Conservation (phyloP, 805 yeast species). For the Zygosaccharomyces kombuchaensis region DNA sequence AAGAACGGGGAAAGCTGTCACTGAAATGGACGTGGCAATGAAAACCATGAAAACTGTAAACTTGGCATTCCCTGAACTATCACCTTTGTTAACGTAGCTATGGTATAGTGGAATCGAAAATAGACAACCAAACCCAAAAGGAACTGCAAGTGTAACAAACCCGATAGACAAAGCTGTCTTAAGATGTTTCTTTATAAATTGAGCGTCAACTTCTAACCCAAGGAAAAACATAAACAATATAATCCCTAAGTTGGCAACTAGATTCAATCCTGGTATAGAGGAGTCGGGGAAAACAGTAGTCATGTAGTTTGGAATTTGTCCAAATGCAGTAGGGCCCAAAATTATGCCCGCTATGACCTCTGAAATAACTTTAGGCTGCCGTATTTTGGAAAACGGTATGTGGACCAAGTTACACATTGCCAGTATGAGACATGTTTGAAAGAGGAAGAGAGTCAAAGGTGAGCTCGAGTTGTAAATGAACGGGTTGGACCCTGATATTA, state of each 20-base stretch:
- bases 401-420: conserved; percentile 56
- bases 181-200: conserved; percentile 56
- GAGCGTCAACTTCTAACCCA: conserved; percentile 73
- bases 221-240: conserved; percentile 70
- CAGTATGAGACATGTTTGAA: conserved; percentile 63
- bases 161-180: conserved; percentile 67
- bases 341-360: conserved; percentile 76
- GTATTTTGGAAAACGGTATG: conserved; percentile 53
- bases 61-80: conserved; percentile 37
- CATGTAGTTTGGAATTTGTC: conserved; percentile 65
- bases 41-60: conserved; percentile 77
- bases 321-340: conserved; percentile 72
- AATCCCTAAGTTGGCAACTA: conserved; percentile 71
- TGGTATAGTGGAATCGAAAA: conserved; percentile 65
- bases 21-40: conserved; percentile 77
- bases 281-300: conserved; percentile 57
- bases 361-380: conserved; percentile 77
- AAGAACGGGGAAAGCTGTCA: conserved; percentile 81
- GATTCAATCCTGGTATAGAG: conserved; percentile 58
- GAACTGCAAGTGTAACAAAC: conserved; percentile 65
- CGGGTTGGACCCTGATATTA: conserved; percentile 70
- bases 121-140: conserved; percentile 75
- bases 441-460: conserved; percentile 65
- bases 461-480: conserved; percentile 50
- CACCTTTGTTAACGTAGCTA: conserved; percentile 41